These are phyloP conservation scores for Microcos paniculata DNA, from an alignment of 345 rosid species.

Conservation along the genomic window DNA sequence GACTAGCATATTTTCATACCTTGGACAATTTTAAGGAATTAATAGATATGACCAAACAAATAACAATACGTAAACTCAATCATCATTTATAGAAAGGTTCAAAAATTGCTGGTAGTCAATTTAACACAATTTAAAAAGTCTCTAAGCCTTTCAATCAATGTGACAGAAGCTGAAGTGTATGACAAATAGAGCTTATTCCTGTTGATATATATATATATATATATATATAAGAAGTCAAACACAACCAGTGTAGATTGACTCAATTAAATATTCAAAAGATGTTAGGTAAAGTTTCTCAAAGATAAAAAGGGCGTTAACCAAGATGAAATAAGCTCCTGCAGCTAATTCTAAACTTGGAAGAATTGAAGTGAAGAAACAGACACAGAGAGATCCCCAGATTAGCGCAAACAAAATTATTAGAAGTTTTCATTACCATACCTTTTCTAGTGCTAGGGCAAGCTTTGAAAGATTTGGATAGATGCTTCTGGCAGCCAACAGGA, in stretches of 20 bases:
- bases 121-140: background rate
- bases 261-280: background rate
- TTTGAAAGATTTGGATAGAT: slow-evolving; percentile 88
- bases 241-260: background rate
- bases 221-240: background rate
- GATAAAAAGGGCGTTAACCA: background rate
- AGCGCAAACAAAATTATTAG: background rate
- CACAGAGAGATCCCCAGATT: background rate
- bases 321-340: background rate
- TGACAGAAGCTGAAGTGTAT: background rate
- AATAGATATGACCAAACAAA: background rate
- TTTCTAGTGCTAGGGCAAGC: slow-evolving; percentile 93
- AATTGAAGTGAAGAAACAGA: background rate
- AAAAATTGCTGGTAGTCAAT: background rate
- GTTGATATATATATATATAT: background rate
- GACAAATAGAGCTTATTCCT: background rate
- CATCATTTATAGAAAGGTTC: background rate
- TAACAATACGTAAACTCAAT: background rate
- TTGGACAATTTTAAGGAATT: background rate
- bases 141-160: background rate
- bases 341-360: background rate
- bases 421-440: slow-evolving; percentile 39
- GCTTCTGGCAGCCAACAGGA: slow-evolving; percentile 66
- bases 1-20: background rate
- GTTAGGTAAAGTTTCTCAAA: background rate